Percentiles rank a stretch among this genome's conserved stretches.
Evolutionary conservation across 2,329 filamentous ascomycete species (phyloP).

Genomic region (Aspergillus sp.): DNA sequence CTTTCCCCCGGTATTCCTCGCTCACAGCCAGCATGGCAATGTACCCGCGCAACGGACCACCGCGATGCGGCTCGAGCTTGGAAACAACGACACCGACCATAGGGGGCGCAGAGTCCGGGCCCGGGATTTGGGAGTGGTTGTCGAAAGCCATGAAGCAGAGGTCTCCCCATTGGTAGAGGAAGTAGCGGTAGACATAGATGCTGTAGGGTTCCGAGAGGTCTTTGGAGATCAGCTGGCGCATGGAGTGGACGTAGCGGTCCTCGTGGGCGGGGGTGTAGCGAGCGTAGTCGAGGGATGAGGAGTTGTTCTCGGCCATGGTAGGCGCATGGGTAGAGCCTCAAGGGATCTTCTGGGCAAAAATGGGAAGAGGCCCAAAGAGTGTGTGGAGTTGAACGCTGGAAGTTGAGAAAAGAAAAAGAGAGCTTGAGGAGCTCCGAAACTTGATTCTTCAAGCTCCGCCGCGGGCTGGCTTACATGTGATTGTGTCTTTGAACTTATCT

Average conservation of each 20-base stretch:
- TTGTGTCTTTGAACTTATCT: not conserved
- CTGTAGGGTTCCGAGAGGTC: slow-evolving; percentile 98
- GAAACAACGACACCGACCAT: slow-evolving; percentile 91
- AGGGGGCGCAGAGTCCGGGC: not conserved
- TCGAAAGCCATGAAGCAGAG: slow-evolving; percentile 83
- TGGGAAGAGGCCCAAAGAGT: not conserved
- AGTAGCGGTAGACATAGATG: slow-evolving; percentile 99
- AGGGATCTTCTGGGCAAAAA: not conserved
- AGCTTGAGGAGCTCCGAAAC: slow-evolving; percentile 10
- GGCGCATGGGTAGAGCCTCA: not conserved
- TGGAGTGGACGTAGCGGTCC: slow-evolving; percentile 75
- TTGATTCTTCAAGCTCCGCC: slow-evolving; percentile 9
- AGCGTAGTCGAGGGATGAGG: slow-evolving; percentile 59
- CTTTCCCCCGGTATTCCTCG: slow-evolving; percentile 76
- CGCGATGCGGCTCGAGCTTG: slow-evolving; percentile 89
- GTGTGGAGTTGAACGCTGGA: not conserved
- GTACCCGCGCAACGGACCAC: slow-evolving; percentile 86
- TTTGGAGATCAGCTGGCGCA: slow-evolving; percentile 90
- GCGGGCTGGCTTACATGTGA: not conserved
- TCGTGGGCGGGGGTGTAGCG: slow-evolving; percentile 65
- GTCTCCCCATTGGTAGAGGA: slow-evolving; percentile 95
- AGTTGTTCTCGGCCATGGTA: slow-evolving; percentile 31
- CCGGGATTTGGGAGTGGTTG: slow-evolving; percentile 41
- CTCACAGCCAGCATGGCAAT: slow-evolving; percentile 98
- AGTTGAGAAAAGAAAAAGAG: not conserved